Evolutionary conservation across 192 early-diverging fungal genomes (phyloP), one percentile per base, ranked within the genome.

Genomic region (Chytriomyces sp.): DNA sequence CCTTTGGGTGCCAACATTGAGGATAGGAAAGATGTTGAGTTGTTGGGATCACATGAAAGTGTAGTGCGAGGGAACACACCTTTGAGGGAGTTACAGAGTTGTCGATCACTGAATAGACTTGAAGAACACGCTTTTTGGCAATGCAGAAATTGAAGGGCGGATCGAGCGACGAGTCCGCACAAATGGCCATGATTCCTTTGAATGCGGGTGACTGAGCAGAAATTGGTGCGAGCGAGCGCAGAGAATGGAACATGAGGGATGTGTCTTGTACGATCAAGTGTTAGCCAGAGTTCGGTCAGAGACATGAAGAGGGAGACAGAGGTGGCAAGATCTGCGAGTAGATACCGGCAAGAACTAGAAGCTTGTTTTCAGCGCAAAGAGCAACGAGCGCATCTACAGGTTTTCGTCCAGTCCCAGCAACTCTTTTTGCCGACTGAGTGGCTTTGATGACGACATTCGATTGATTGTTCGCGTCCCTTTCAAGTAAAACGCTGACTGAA

Each of bases 261-360:
- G 88, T 84, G 77, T 95, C 93, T 93, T 13, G 10, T 5, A 69
- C 35, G 35, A 35, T 1, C 35, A 0, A 35, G 35, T 4, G 35
- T 35, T 35, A 35, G 35, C 4, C 35, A 64, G 43, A 61, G 26
- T n/a, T n/a, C n/a, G n/a, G n/a, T n/a, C n/a, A 64, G 11, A 57
- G 1, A n/a, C 44, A 83, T 5, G 28, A 10, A 49, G 65, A 24
- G n/a, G 35, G 46, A 18, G 28, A 13, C 20, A 49, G 11, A 9
- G 23, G 5, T 23, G 65, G 24, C 49, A 18, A 72, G 8, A 20
- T 57, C 35, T 35, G 35, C 35, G 35, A 45, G 18, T 46, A 77
- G 77, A 78, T 89, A 91, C 93, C 93, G 64, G 86, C 88, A 6
- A 91, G 79, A 13, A 92, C 89, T 24, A 92, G 83, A 0, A 93